Evolutionary conservation across 208 protist genomes (phyloP).

Genomic region (Crithidia fasciculata): DNA sequence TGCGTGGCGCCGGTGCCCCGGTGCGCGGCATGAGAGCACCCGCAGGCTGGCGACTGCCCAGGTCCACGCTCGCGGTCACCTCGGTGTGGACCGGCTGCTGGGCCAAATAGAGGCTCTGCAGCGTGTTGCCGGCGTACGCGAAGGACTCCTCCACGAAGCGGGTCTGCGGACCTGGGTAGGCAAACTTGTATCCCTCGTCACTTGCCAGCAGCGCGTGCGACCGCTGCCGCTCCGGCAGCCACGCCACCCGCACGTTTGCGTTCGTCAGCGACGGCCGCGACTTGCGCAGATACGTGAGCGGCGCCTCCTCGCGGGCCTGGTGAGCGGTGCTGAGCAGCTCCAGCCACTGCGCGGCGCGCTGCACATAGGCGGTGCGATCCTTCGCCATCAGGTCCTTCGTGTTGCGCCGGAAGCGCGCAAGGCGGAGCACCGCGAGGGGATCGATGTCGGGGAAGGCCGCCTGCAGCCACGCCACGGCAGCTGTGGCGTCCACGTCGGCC

Average conservation of each 20-base stretch:
- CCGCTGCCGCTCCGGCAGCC: constrained; percentile 56
- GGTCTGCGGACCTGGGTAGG: constrained; percentile 45
- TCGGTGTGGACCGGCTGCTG: constrained; percentile 79
- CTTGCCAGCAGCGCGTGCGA: constrained; percentile 64
- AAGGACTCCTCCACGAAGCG: constrained; percentile 86
- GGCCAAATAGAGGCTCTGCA: constrained; percentile 73
- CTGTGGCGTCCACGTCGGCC: constrained; percentile 9
- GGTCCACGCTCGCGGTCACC: constrained; percentile 42
- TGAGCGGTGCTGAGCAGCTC: constrained; percentile 68
- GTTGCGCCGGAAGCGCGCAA: constrained; percentile 68
- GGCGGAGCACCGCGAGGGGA: constrained; percentile 65
- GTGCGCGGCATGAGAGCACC: not conserved
- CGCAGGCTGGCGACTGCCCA: constrained; percentile 12
- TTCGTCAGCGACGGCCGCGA: constrained; percentile 74
- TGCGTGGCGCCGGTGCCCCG: constrained; percentile 23
- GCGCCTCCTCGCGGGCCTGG: constrained; percentile 62
- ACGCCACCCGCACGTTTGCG: constrained; percentile 81
- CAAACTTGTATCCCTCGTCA: constrained; percentile 80
- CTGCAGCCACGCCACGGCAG: constrained; percentile 65
- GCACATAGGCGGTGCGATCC: constrained; percentile 67
- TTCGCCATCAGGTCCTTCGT: constrained; percentile 77
- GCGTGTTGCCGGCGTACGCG: constrained; percentile 64
- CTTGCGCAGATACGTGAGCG: constrained; percentile 87
- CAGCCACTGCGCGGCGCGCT: constrained; percentile 73
- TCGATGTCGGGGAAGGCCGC: constrained; percentile 75